Evolutionary conservation across 1,139 yeast species (phyloP).

Genomic region (Candida mesenterica): DNA sequence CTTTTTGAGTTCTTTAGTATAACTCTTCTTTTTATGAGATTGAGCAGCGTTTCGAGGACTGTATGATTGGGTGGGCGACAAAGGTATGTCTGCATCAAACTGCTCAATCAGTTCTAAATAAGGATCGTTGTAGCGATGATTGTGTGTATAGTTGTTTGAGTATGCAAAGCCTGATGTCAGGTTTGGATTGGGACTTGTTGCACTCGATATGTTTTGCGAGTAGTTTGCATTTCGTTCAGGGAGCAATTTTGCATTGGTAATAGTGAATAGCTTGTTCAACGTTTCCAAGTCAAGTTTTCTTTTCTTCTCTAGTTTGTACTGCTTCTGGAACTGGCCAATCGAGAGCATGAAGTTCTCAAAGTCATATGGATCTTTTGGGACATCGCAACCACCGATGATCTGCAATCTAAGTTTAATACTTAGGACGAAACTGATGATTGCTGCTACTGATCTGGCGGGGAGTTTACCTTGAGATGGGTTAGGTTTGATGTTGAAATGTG

Average conservation of each 20-base stretch:
- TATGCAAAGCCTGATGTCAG: not conserved
- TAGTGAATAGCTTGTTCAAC: constrained; percentile 54
- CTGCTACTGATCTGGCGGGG: constrained; percentile 66
- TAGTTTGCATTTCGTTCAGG: constrained; percentile 23
- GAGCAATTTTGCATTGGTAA: constrained; percentile 50
- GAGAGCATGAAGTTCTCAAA: constrained; percentile 61
- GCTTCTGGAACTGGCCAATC: constrained; percentile 70
- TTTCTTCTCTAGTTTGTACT: constrained; percentile 56
- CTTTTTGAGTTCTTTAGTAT: constrained; percentile 47
- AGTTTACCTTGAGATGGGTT: constrained; percentile 49
- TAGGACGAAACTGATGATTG: constrained; percentile 31
- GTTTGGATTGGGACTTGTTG: not conserved
- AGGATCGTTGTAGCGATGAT: not conserved
- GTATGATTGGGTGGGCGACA: not conserved
- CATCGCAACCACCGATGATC: constrained; percentile 69
- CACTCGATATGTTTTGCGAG: no score
- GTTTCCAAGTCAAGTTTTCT: constrained; percentile 64
- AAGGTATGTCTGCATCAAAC: not conserved
- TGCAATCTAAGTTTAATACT: constrained; percentile 65
- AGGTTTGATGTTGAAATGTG: constrained; percentile 53
- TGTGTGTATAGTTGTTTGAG: not conserved
- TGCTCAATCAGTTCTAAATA: constrained; percentile 1
- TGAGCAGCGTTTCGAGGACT: not conserved
- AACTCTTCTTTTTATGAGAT: not conserved
- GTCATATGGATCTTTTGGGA: constrained; percentile 87